Evolutionary conservation across 257 asterid genomes (phyloP), one percentile per base, ranked within the genome.

Genomic region (Jacaranda mimosifolia): DNA sequence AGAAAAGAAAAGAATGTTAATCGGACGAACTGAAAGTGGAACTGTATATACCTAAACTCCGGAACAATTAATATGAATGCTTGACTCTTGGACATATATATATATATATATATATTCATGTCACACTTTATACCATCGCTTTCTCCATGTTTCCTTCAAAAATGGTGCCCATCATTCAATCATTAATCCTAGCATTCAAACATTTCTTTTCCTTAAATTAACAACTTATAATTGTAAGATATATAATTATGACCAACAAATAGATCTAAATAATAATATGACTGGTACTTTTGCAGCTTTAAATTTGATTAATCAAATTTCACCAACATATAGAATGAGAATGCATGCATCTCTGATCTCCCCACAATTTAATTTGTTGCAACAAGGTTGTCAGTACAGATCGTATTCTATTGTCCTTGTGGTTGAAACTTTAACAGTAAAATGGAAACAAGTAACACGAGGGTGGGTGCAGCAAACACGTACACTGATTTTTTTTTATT

Each of bases 301-400:
- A 48, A 49, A 10, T 38, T 32, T 3, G 5, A n/a, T 49, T 26
- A 26, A 2, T 26, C 32, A 2, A n/a, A 9, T 72, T 21, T 26
- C 35, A 10, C 18, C 72, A 72, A 40, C 15, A n/a, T 17, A 17
- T 12, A 13, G 18, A 75, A 75, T 65, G 12, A 21, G 15, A 53
- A 66, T 75, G 67, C 57, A 65, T 39, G 73, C 39, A 65, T 14
- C 45, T 45, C 21, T n/a, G n/a, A n/a, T n/a, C n/a, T n/a, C 21
- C 32, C 18, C 8, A 73, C 80, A 69, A 39, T 71, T 79, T 48
- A 48, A 48, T 48, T 72, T 38, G 85, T 58, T 64, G 75, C 75
- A 80, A 83, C 89, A 85, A 80, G 49, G 69, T 55, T 36, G 79
- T 59, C 73, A 53, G 83, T 72, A 75, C 48, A 70, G 82, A 81